Base-by-base conservation (phyloP, 2,329 filamentous ascomycete species). In the Metarhizium brunneum region DNA sequence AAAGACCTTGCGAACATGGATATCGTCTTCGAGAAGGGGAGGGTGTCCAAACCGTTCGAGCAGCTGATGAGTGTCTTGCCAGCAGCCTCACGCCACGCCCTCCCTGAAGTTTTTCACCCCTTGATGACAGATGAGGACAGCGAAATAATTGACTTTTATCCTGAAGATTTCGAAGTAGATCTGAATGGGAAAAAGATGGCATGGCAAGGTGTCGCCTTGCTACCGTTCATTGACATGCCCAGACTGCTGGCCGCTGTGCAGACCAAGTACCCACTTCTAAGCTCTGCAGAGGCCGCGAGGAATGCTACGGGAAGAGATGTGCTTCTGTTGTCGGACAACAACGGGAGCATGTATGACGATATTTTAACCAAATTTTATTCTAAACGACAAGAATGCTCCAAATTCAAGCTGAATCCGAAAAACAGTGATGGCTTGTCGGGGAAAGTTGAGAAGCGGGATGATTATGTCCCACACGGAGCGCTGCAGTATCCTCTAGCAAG, bases 51-150 rank as follows among this genome's bases (percentile, higher is more conserved):
- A 62, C 95, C 94, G 0, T 99, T 96, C 67, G 94, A 99, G 72
- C 94, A 99, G 71, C 77, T 99, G 52, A 99, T 99, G 94, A 95
- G 94, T 64, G 94, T 99, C 52, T 80, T 99, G 66, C 94, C 94
- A 16, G 92, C 94, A 4, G 90, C 89, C 2, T 97, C 92, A 13
- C 90, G 92, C 55, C 91, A 96, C 69, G 89, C 92, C 16, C 85
- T 99, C 50, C 94, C 94, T 0, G 80, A 87, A 56, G 81, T 89
- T 2, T 99, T 97, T 74, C 91, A 96, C 66, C 80, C 86, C 55
- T 79, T 99, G 18, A 99, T 99, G 94, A 87, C 86, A 30, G 79
- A 95, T 10, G 79, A 87, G 14, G 84, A 95, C 49, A 96, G 91
- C 65, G 85, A 91, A 50, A 97, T 99, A 63, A 90, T 96, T 61